These are phyloP conservation scores for Trypanosoma congolense DNA, from an alignment of 208 protist species.

Conservation along the genomic window DNA sequence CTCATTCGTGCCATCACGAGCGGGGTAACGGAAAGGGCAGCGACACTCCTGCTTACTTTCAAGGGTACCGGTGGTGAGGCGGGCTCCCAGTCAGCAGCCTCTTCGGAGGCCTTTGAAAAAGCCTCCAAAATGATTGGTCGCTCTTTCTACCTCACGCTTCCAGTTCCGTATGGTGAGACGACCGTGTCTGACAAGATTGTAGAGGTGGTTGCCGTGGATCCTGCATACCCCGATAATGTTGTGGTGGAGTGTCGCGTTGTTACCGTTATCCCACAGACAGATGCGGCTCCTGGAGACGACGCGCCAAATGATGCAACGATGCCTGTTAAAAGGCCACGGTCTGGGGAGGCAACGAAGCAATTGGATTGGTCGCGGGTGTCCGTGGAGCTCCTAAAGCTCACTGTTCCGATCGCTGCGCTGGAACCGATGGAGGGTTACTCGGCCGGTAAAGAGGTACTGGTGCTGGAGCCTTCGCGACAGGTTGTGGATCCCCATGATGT, in stretches of 20 bases:
- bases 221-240: slow-evolving; percentile 38
- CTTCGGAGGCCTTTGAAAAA: slow-evolving; percentile 33
- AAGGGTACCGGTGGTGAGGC: background rate
- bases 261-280: slow-evolving; percentile 4
- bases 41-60: slow-evolving; percentile 16
- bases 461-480: slow-evolving; percentile 50
- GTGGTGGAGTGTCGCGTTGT: slow-evolving; percentile 39
- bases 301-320: background rate
- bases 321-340: slow-evolving; percentile 8
- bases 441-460: slow-evolving; percentile 58
- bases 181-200: slow-evolving; percentile 68
- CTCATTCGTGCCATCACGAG: slow-evolving; percentile 68
- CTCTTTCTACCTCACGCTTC: slow-evolving; percentile 57
- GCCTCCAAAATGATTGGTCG: slow-evolving; percentile 44
- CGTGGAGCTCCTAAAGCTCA: slow-evolving; percentile 23
- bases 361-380: slow-evolving; percentile 16
- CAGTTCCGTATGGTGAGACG: slow-evolving; percentile 40
- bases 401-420: slow-evolving; percentile 41
- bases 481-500: slow-evolving; percentile 56
- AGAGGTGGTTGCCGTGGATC: slow-evolving; percentile 47
- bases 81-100: background rate
- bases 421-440: slow-evolving; percentile 58
- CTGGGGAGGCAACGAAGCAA: slow-evolving; percentile 7
- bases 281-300: background rate
- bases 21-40: slow-evolving; percentile 28